A percentile compares a stretch with the other conserved stretches of the same genome.
These are phyloP conservation scores for Acorus gramineus DNA, from an alignment of 106 monocot species.

Conservation along the genomic window DNA sequence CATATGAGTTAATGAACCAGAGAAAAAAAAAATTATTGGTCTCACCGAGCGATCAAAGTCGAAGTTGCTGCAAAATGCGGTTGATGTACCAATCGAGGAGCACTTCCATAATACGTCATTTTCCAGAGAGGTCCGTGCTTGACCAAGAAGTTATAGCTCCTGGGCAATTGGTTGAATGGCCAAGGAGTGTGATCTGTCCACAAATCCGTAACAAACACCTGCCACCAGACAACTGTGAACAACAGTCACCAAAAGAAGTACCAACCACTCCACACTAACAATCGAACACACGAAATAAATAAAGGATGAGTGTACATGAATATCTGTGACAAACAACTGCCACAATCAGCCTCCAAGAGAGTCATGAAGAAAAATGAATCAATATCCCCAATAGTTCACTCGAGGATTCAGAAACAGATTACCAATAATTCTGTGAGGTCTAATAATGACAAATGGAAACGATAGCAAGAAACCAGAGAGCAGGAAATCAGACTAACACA, in stretches of 20 bases:
- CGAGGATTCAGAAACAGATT: too few relatives aligned
- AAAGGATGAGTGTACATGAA: too few relatives aligned
- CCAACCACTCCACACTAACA: too few relatives aligned
- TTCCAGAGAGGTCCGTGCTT: conserved; percentile 91
- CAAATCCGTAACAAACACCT: conserved; percentile 92
- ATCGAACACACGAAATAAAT: too few relatives aligned
- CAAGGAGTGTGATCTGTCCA: conserved; percentile 99
- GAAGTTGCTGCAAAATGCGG: conserved; percentile 90
- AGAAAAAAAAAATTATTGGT: not conserved
- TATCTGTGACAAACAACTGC: too few relatives aligned
- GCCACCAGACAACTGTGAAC: conserved; percentile 12
- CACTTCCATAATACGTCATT: conserved; percentile 84
- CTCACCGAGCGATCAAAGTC: conserved; percentile 82
- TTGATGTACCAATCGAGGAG: conserved; percentile 81
- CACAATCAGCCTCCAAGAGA: too few relatives aligned
- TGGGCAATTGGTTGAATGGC: conserved; percentile 95
- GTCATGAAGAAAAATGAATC: too few relatives aligned
- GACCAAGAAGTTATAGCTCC: conserved; percentile 97
- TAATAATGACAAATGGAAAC: too few relatives aligned
- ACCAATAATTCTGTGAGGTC: too few relatives aligned
- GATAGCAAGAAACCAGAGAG: too few relatives aligned
- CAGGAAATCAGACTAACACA: too few relatives aligned
- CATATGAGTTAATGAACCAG: not conserved
- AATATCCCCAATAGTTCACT: too few relatives aligned
- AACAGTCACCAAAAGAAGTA: not conserved